Conservation (phyloP, 2,329 filamentous ascomycete genomes). For the Epichloe gansuensis region DNA sequence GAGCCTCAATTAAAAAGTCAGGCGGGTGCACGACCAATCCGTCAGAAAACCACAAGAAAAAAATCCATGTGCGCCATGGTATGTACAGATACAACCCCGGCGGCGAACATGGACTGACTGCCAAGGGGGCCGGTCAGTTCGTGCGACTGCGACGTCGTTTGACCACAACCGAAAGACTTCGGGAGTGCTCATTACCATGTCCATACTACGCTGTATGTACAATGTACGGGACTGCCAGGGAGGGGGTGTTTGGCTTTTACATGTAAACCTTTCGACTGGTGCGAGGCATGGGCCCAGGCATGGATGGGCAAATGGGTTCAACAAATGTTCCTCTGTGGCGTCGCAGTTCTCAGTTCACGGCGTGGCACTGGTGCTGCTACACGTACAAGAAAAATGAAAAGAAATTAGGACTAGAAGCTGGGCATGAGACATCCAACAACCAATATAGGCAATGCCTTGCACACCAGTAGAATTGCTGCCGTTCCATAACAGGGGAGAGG, state of each 20-base stretch:
- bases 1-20: no score
- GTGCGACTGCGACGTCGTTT: constrained; percentile 2
- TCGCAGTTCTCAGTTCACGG: neutral
- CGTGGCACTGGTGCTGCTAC: neutral
- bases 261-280: neutral
- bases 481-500: no score
- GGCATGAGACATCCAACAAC: no score
- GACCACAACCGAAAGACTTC: neutral
- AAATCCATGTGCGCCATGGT: neutral
- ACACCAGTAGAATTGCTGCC: no score
- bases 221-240: no score
- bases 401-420: no score
- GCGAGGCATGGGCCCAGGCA: neutral
- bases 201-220: neutral
- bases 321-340: neutral
- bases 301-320: neutral
- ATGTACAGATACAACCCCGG: neutral
- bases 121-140: neutral
- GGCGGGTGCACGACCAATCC: neutral
- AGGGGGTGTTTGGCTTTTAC: neutral
- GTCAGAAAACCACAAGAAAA: neutral
- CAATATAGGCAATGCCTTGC: no score
- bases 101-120: neutral
- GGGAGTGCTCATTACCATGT: neutral
- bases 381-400: neutral